phyloP scores from a whole-genome alignment of 192 early-diverging fungal genomes.

The Haplosporangium gracile region DNA sequence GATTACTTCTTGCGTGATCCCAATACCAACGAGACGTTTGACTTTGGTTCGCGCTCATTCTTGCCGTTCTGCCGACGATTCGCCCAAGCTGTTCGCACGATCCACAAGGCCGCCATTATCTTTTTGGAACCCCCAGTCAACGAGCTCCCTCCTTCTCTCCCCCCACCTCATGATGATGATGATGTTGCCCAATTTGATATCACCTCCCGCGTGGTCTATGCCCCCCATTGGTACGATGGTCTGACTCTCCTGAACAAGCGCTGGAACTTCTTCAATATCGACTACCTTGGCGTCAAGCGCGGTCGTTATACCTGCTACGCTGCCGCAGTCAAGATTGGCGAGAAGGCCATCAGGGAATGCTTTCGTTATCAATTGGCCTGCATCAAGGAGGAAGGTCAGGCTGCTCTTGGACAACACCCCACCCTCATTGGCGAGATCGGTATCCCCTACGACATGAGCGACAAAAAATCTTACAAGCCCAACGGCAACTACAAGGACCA shows the following conservation, averaged over 20 bases:
- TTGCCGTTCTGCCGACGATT: constrained; percentile 58
- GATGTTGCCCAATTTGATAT: constrained; percentile 54
- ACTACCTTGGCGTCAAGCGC: constrained; percentile 67
- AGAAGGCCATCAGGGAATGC: constrained; percentile 64
- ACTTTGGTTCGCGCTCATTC: constrained; percentile 73
- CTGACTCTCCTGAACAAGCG: constrained; percentile 71
- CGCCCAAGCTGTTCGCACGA: constrained; percentile 52
- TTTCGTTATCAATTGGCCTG: constrained; percentile 63
- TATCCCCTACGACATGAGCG: constrained; percentile 68
- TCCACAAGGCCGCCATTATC: constrained; percentile 64
- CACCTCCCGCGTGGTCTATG: constrained; percentile 61
- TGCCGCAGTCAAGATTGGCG: constrained; percentile 64
- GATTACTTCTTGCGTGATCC: constrained; percentile 66
- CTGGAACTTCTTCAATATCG: constrained; percentile 70
- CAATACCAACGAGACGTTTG: constrained; percentile 35
- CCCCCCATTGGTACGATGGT: constrained; percentile 73
- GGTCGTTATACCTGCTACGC: constrained; percentile 64
- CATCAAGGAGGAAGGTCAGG: constrained; percentile 61
- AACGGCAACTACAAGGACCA: constrained; percentile 54
- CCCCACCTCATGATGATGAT: constrained; percentile 52
- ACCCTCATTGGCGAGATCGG: constrained; percentile 66
- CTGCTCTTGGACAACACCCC: constrained; percentile 61
- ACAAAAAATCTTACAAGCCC: constrained; percentile 29
- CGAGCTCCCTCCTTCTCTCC: constrained; percentile 62
- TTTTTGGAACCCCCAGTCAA: constrained; percentile 72